A percentile compares a stretch with the other conserved stretches of the same genome.
Conservation (phyloP, 768 basidiomycete genomes). For the Tephrocybe sp. region DNA sequence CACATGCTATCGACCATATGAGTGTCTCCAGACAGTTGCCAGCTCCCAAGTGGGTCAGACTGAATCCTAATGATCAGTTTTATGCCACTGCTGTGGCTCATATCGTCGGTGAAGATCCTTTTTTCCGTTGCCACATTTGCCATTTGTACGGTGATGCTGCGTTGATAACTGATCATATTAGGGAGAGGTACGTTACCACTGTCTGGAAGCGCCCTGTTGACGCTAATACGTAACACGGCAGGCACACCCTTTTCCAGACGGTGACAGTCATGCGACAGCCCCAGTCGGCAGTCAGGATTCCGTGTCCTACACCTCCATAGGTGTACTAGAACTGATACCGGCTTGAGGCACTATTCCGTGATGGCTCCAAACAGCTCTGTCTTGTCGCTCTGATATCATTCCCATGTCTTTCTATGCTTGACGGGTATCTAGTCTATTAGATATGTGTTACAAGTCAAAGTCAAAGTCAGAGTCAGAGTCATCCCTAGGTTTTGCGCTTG, state of each 20-base stretch:
- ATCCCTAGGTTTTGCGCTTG: conserved; percentile 27
- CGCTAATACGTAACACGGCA: not conserved
- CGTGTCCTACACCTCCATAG: not conserved
- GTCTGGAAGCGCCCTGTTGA: not conserved
- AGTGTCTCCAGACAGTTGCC: conserved; percentile 1
- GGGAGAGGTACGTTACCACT: conserved; percentile 11
- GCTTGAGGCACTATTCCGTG: no score
- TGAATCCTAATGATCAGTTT: conserved; percentile 13
- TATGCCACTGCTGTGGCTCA: conserved; percentile 13
- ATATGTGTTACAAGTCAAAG: conserved; percentile 52
- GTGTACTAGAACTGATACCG: not conserved
- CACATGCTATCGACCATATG: conserved; percentile 17
- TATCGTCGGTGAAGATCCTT: conserved; percentile 11
- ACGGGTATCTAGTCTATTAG: not conserved
- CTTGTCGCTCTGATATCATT: not conserved
- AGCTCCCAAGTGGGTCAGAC: conserved; percentile 10
- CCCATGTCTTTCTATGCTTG: not conserved
- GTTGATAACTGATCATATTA: conserved; percentile 15
- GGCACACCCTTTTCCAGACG: conserved; percentile 16
- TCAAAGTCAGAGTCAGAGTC: conserved; percentile 83
- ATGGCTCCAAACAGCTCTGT: not conserved
- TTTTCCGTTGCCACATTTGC: conserved; percentile 20
- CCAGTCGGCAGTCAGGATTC: conserved; percentile 14
- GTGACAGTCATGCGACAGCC: conserved; percentile 16
- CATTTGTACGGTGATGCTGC: conserved; percentile 14